phyloP scores from a whole-genome alignment of 768 basidiomycete species.

The Pholiota microspora region DNA sequence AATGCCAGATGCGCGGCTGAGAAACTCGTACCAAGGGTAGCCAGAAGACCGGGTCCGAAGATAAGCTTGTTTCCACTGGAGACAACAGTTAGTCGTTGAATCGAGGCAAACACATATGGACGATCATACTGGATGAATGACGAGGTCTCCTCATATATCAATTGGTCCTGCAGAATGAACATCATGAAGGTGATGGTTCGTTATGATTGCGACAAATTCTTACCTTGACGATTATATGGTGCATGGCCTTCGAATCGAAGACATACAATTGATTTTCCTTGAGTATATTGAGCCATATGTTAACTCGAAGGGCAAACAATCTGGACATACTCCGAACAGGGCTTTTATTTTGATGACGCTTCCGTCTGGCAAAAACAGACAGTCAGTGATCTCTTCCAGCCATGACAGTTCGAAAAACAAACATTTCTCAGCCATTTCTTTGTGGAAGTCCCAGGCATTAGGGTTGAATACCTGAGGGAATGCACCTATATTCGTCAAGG shows the following conservation, averaged over 20 bases:
- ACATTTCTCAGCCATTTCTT: conserved; percentile 32
- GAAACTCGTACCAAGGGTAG: conserved; percentile 19
- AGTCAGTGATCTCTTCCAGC: not conserved
- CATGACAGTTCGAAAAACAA: too few relatives aligned
- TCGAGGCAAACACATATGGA: not conserved
- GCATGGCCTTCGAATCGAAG: conserved; percentile 43
- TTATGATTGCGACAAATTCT: too few relatives aligned
- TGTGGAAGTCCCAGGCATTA: conserved; percentile 36
- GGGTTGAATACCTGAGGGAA: conserved; percentile 29
- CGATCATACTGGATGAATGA: not conserved
- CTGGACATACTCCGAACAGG: conserved; percentile 29
- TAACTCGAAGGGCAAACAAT: not conserved
- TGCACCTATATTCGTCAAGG: conserved; percentile 27
- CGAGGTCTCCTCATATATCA: not conserved
- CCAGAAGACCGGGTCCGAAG: conserved; percentile 21
- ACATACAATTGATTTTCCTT: conserved; percentile 37
- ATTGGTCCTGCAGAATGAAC: not conserved
- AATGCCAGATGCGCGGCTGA: not conserved
- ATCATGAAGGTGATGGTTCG: not conserved
- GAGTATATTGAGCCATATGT: not conserved
- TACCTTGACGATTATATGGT: conserved; percentile 45
- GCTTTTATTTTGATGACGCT: conserved; percentile 31
- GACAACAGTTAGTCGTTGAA: not conserved
- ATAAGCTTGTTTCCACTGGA: conserved; percentile 16
- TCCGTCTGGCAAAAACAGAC: conserved; percentile 22